Evolutionary conservation across 2,329 filamentous ascomycete species (phyloP), one percentile per base, ranked within the genome.

Genomic region (Alternaria tenuissima): DNA sequence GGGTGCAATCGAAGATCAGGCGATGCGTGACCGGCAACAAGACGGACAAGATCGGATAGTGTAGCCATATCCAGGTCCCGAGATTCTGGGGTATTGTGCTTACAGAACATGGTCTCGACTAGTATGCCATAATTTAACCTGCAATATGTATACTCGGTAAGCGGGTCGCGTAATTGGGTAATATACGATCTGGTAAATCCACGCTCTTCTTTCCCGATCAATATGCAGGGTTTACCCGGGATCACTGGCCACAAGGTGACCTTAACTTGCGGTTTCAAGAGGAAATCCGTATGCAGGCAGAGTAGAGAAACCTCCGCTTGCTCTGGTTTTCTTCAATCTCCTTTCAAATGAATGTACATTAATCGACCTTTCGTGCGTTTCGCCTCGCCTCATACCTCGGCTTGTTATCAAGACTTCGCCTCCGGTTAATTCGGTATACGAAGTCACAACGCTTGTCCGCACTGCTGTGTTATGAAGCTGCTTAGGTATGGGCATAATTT

Each of bases 21-120:
- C 73, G 70, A 75, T 64, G 59, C 22, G 56, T 59, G 20, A 30
- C 38, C 39, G 9, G 18, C 22, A 47, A 56, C 56, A 56, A 62
- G 64, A 42, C 16, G 12, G 32, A 44, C 30, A 30, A 42, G 34
- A 49, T 26, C 38, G 61, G 52, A 59, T 52, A 42, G 42, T 30
- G 44, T 55, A 55, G 47, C 44, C 55, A 54, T 61, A 46, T 61
- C 36, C 57, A 52, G 55, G 36, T 62, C 61, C 68, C 71, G 58
- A 66, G 32, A 62, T 59, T 63, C 69, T 55, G 69, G 71, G 48
- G 57, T 55, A 18, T 26, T 43, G 43, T 64, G 72, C 73, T 76
- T 74, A 76, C 73, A 75, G 73, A 72, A 71, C 69, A 65, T 63
- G 67, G 72, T 76, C 74, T 71, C 67, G 74, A 71, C 68, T 64